Conservation (phyloP, 352 stramenopile genomes). For the Globisporangium recalcitrans region DNA sequence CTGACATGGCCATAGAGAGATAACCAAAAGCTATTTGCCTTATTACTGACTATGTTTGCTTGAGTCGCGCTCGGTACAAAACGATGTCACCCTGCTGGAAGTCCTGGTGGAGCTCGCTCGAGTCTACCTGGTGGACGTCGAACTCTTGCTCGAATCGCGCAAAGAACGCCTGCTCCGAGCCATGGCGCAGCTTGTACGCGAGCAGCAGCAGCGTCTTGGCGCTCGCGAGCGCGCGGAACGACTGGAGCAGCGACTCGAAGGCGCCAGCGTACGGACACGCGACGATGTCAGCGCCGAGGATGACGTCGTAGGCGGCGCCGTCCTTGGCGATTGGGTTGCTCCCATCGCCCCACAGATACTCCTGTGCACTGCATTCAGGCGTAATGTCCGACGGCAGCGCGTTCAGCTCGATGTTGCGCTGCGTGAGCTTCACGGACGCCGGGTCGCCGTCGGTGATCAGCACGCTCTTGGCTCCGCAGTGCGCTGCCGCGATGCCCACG, state of each 20-base stretch:
- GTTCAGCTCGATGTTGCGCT: constrained; percentile 51
- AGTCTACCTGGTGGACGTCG: constrained; percentile 31
- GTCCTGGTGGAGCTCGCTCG: constrained; percentile 51
- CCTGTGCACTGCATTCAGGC: constrained; percentile 24
- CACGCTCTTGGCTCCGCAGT: constrained; percentile 38
- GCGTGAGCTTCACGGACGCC: constrained; percentile 57
- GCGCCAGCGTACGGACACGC: constrained; percentile 72
- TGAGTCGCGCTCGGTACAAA: constrained; percentile 47
- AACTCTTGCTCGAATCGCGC: constrained; percentile 44
- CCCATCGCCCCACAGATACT: constrained; percentile 64
- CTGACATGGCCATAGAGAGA: neutral
- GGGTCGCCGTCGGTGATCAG: constrained; percentile 71
- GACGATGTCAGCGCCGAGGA: constrained; percentile 78
- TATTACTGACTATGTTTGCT: constrained; percentile 1
- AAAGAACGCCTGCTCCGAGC: constrained; percentile 66
- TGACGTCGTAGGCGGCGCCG: constrained; percentile 46
- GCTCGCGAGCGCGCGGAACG: constrained; percentile 38
- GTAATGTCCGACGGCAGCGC: constrained; percentile 18
- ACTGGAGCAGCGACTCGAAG: constrained; percentile 56
- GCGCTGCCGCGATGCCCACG: constrained; percentile 59
- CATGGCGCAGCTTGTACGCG: constrained; percentile 73
- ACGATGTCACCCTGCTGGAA: constrained; percentile 66
- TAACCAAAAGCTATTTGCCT: neutral
- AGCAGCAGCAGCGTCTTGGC: constrained; percentile 50
- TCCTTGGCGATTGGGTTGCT: constrained; percentile 20